These are phyloP conservation scores for Ailanthus altissimus DNA, from an alignment of 345 rosid genomes.

Conservation along the genomic window DNA sequence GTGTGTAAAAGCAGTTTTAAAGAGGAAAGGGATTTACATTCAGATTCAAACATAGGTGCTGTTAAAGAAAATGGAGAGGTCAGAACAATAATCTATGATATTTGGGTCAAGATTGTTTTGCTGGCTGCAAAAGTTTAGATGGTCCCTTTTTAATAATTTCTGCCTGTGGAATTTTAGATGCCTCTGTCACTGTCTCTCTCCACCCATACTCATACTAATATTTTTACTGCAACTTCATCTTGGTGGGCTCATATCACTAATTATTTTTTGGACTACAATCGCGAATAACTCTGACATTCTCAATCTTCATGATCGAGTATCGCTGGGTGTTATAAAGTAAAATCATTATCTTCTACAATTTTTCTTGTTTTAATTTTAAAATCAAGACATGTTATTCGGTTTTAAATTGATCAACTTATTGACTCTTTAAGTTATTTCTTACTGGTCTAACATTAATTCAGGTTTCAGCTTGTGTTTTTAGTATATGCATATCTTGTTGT, in stretches of 20 bases:
- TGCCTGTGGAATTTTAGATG: neutral
- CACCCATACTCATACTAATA: neutral
- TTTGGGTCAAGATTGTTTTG: slow-evolving; percentile 13
- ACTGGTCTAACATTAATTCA: neutral
- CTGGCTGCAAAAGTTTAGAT: slow-evolving; percentile 14
- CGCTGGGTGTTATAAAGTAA: neutral
- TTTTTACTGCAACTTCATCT: neutral
- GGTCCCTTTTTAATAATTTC: neutral
- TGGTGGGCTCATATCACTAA: neutral
- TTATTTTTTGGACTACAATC: too few species aligned
- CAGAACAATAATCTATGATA: neutral
- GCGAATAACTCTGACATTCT: neutral
- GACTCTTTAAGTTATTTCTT: neutral
- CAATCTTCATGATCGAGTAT: neutral
- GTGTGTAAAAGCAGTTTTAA: slow-evolving; percentile 13
- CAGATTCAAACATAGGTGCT: slow-evolving; percentile 19
- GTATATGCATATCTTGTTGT: neutral
- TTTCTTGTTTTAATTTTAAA: neutral
- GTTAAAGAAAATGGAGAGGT: slow-evolving; percentile 29
- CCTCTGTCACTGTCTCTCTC: neutral
- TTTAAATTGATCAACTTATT: neutral
- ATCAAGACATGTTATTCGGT: neutral
- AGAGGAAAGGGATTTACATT: slow-evolving; percentile 15
- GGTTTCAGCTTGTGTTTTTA: neutral
- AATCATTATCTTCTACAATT: neutral